Conservation (phyloP, 768 basidiomycete genomes). For the Floccularia luteovirens region DNA sequence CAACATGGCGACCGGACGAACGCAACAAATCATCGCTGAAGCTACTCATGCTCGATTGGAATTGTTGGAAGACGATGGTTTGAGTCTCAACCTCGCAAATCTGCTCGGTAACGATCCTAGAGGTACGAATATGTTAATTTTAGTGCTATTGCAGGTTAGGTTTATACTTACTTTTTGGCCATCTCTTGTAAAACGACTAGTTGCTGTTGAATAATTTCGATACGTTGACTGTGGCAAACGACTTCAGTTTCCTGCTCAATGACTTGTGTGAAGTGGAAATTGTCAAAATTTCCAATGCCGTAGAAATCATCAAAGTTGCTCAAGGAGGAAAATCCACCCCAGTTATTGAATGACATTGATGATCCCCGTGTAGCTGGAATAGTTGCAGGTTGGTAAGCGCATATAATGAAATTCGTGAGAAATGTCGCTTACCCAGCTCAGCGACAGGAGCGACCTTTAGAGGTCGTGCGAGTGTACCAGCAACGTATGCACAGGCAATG, state of each 20-base stretch:
- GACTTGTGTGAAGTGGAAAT: constrained; percentile 22
- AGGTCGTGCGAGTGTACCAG: not conserved
- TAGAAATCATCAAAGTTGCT: constrained; percentile 38
- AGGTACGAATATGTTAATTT: not conserved
- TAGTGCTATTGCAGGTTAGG: not conserved
- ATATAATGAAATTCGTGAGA: not conserved
- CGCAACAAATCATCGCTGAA: constrained; percentile 35
- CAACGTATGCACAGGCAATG: not conserved
- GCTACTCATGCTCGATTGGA: constrained; percentile 26
- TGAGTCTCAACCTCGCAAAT: constrained; percentile 46
- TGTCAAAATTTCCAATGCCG: constrained; percentile 34
- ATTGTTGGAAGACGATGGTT: constrained; percentile 35
- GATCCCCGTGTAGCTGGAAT: constrained; percentile 1
- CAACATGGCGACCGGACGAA: constrained; percentile 26
- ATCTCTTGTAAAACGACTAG: constrained; percentile 37
- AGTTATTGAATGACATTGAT: constrained; percentile 26
- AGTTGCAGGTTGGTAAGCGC: not conserved
- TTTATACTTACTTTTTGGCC: constrained; percentile 31
- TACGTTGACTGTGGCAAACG: constrained; percentile 27
- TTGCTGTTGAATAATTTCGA: constrained; percentile 37
- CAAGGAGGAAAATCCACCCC: constrained; percentile 27
- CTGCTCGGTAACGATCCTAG: constrained; percentile 35
- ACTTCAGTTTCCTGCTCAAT: constrained; percentile 27
- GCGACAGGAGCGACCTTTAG: not conserved
- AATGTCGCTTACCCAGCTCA: not conserved